A percentile compares a stretch with the other conserved stretches of the same genome.
Conservation (phyloP, 2,329 filamentous ascomycete species). For the Penicillium sp. region DNA sequence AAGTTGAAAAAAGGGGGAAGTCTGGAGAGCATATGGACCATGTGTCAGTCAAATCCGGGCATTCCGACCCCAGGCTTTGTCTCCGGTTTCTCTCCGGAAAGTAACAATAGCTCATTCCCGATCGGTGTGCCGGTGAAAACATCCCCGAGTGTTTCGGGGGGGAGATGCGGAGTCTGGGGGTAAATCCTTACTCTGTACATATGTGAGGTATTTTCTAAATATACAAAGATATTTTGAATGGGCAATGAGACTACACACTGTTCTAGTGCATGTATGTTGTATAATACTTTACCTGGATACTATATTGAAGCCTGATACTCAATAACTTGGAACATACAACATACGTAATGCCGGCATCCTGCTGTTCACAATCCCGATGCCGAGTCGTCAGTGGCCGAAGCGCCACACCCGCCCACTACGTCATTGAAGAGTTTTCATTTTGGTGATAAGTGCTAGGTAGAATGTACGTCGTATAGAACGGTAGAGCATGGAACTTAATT, state of each 20-base stretch:
- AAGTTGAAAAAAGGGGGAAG: background rate
- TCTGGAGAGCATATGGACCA: slow-evolving; percentile 12
- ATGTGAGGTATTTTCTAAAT: background rate
- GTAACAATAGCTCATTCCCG: slow-evolving; percentile 11
- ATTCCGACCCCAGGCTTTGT: slow-evolving; percentile 18
- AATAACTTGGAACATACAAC: background rate
- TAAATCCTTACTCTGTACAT: background rate
- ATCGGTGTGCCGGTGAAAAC: slow-evolving; percentile 22
- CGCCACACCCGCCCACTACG: slow-evolving; percentile 10
- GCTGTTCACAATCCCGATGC: background rate
- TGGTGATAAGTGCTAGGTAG: no score
- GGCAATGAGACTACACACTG: background rate
- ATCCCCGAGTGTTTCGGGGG: slow-evolving; percentile 6
- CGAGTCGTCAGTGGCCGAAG: slow-evolving; percentile 2
- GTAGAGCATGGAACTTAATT: no score
- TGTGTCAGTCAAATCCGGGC: slow-evolving; percentile 8
- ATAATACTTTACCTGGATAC: no score
- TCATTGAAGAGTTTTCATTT: slow-evolving; percentile 2
- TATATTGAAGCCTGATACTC: no score
- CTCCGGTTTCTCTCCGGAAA: slow-evolving; percentile 16
- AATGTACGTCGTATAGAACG: no score
- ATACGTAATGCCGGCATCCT: background rate
- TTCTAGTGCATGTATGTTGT: no score
- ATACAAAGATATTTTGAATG: background rate
- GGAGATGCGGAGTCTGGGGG: slow-evolving; percentile 23